Conservation (phyloP, 1,284 basidiomycete species). For the Cutaneotrichosporon mucoides region DNA sequence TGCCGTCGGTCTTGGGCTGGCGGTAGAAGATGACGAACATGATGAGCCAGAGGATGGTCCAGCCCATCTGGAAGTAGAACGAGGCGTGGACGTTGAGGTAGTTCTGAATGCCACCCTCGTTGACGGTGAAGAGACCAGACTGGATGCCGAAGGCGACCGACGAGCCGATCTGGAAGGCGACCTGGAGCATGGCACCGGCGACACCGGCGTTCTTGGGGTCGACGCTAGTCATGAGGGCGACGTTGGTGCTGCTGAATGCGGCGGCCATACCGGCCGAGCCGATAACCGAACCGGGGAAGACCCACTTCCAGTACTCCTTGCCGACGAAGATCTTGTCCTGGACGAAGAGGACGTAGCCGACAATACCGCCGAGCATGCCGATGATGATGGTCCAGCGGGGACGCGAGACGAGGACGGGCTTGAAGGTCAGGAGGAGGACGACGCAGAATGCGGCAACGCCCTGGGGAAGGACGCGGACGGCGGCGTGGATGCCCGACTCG, state of each 20-base stretch:
- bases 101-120: slow-evolving; percentile 31
- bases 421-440: slow-evolving; percentile 15
- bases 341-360: slow-evolving; percentile 27
- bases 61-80: slow-evolving; percentile 42
- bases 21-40: slow-evolving; percentile 34
- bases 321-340: neutral
- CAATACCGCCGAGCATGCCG: slow-evolving; percentile 25
- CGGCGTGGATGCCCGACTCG: slow-evolving; percentile 29
- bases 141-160: slow-evolving; percentile 39
- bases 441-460: slow-evolving; percentile 22
- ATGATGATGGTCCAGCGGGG: slow-evolving; percentile 28
- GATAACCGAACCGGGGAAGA: slow-evolving; percentile 35
- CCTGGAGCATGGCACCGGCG: slow-evolving; percentile 44
- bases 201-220: slow-evolving; percentile 38
- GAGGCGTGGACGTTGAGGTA: slow-evolving; percentile 32
- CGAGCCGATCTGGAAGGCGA: slow-evolving; percentile 39
- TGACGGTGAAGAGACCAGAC: slow-evolving; percentile 41
- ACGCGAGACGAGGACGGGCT: slow-evolving; percentile 20
- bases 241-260: slow-evolving; percentile 25
- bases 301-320: slow-evolving; percentile 34
- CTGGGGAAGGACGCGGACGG: slow-evolving; percentile 30
- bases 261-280: slow-evolving; percentile 30
- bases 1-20: slow-evolving; percentile 2
- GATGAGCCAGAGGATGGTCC: slow-evolving; percentile 33
- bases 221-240: slow-evolving; percentile 36